phyloP scores from a whole-genome alignment of 257 asterid genomes.

The Nicotiana tabacum region DNA sequence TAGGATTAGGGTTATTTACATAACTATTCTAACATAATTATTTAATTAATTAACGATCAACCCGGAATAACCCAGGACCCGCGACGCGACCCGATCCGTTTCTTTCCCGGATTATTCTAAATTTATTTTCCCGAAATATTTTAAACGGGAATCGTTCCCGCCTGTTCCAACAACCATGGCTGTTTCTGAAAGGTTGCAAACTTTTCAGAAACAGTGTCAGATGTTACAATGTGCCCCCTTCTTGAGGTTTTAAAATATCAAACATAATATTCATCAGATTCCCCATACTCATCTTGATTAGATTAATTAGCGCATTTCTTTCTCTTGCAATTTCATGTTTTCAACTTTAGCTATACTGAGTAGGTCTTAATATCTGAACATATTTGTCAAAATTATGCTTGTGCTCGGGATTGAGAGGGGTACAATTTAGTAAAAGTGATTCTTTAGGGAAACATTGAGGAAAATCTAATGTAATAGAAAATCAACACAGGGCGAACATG shows the following conservation, averaged over 20 bases:
- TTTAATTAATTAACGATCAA: too few relatives aligned
- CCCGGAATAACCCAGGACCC: too few relatives aligned
- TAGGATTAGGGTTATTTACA: too few relatives aligned
- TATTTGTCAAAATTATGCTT: not conserved
- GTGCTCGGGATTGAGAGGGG: not conserved
- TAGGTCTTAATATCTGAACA: not conserved
- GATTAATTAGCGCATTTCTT: not conserved
- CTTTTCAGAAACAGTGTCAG: not conserved
- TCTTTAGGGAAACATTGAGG: not conserved
- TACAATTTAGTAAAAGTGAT: not conserved
- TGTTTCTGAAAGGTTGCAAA: too few relatives aligned
- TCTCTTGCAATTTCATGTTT: not conserved
- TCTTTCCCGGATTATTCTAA: too few relatives aligned
- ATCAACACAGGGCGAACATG: not conserved
- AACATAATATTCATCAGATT: not conserved
- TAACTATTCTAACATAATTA: too few relatives aligned
- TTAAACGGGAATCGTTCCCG: too few relatives aligned
- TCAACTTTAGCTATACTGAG: not conserved
- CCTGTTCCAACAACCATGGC: too few relatives aligned
- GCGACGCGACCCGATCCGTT: too few relatives aligned
- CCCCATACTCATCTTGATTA: not conserved
- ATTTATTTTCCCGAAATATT: too few relatives aligned
- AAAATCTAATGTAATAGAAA: not conserved
- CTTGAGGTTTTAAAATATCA: not conserved
- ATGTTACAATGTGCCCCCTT: not conserved